phyloP scores from a whole-genome alignment of 2,329 filamentous ascomycete species.

The Colletotrichum phormii region DNA sequence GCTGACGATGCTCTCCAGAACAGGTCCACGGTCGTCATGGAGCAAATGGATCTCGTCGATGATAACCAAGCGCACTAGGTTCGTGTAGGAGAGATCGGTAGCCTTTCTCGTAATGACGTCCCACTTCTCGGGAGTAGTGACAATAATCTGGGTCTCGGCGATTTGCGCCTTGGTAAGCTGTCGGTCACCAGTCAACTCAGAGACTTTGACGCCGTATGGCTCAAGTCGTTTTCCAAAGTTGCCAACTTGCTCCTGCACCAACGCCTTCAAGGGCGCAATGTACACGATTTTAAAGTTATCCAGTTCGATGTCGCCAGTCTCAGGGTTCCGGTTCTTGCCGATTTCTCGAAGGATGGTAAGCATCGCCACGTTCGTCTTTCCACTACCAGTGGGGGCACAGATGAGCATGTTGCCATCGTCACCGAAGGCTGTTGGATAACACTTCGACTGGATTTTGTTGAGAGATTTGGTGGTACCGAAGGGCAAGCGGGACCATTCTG shows the following conservation, averaged over 20 bases:
- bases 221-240: constrained; percentile 95
- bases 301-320: constrained; percentile 93
- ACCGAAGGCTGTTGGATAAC: constrained; percentile 89
- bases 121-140: constrained; percentile 99
- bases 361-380: constrained; percentile 99
- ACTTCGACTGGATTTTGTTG: constrained; percentile 96
- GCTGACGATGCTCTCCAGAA: constrained; percentile 96
- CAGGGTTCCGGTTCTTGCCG: constrained; percentile 89
- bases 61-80: constrained; percentile 93
- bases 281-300: constrained; percentile 99
- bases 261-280: constrained; percentile 93
- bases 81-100: constrained; percentile 96
- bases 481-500: constrained; percentile 89
- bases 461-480: constrained; percentile 89
- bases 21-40: constrained; percentile 96
- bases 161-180: constrained; percentile 99
- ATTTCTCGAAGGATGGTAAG: constrained; percentile 95
- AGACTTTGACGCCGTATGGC: constrained; percentile 89
- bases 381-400: constrained; percentile 95
- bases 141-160: constrained; percentile 95
- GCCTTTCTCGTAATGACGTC: constrained; percentile 99
- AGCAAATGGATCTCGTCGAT: constrained; percentile 99
- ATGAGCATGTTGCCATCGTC: constrained; percentile 98
- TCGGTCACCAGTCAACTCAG: constrained; percentile 96
- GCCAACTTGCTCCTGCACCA: constrained; percentile 97